These are phyloP conservation scores for Penicillium malachiteum DNA, from an alignment of 495 filamentous ascomycete species.

Conservation along the genomic window DNA sequence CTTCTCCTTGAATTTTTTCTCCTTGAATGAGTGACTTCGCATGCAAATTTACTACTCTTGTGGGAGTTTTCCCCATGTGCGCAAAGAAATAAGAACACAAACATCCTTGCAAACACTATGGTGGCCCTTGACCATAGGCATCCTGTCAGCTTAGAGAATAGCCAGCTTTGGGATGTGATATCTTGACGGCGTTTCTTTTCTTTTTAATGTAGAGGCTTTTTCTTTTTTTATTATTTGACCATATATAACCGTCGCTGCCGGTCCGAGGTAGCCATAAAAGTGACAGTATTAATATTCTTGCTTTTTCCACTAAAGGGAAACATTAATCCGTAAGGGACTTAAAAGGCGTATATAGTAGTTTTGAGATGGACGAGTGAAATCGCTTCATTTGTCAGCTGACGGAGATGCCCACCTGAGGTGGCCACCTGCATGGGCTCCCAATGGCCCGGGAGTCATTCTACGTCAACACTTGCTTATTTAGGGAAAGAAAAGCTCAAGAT, in stretches of 20 bases:
- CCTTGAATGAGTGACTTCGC: neutral
- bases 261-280: conserved; percentile 22
- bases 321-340: neutral
- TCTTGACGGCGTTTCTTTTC: conserved; percentile 37
- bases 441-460: no score
- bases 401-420: neutral
- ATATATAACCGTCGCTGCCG: conserved; percentile 24
- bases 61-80: conserved; percentile 5
- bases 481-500: no score
- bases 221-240: conserved; percentile 20
- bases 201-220: conserved; percentile 43
- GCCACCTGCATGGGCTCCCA: no score
- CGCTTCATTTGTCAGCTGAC: conserved; percentile 25
- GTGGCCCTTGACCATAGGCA: conserved; percentile 16
- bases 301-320: neutral
- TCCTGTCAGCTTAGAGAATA: conserved; percentile 42
- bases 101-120: conserved; percentile 11
- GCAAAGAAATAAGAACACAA: conserved; percentile 13
- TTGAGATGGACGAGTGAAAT: conserved; percentile 6
- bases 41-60: conserved; percentile 15
- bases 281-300: conserved; percentile 15
- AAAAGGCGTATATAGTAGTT: neutral
- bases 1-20: conserved; percentile 39
- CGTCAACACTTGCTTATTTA: no score
- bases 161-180: conserved; percentile 40